Conservation (phyloP, 768 basidiomycete species). For the Rhizopogon sp. region DNA sequence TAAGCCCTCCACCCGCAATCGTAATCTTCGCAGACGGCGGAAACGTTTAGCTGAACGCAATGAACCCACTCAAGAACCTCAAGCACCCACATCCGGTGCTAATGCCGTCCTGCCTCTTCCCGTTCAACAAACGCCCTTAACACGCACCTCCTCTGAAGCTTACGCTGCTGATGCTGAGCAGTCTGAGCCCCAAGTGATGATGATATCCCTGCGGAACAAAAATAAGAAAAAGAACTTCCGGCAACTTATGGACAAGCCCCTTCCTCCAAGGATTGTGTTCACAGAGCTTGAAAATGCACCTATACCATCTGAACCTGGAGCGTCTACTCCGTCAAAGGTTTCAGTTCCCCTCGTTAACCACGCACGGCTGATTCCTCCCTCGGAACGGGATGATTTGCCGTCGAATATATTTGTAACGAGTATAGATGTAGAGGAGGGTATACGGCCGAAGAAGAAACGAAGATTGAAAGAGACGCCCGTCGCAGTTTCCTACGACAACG, state of each 20-base stretch:
- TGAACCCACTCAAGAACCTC: conserved; percentile 7
- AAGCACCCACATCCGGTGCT: conserved; percentile 30
- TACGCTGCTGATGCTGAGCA: conserved; percentile 14
- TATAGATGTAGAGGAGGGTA: conserved; percentile 58
- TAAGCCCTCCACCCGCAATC: conserved; percentile 49
- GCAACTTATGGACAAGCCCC: conserved; percentile 38
- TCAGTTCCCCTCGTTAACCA: conserved; percentile 1
- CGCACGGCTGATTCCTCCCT: conserved; percentile 55
- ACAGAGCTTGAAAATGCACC: conserved; percentile 12
- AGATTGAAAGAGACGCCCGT: conserved; percentile 12
- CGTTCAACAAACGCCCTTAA: background rate
- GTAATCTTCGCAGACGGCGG: conserved; percentile 53
- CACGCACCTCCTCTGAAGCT: background rate
- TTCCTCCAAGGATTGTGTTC: conserved; percentile 53
- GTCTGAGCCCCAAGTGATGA: conserved; percentile 1
- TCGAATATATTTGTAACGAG: conserved; percentile 65
- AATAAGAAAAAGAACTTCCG: conserved; percentile 72
- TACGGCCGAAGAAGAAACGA: conserved; percentile 27
- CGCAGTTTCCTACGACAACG: conserved; percentile 7
- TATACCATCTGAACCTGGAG: conserved; percentile 2
- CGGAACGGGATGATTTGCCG: conserved; percentile 54
- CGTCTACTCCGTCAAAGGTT: background rate
- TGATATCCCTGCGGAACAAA: conserved; percentile 57
- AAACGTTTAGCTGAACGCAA: conserved; percentile 33
- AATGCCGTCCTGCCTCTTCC: conserved; percentile 44